Evolutionary conservation across 225 moss, liverwort and hornwort genomes (phyloP).

Genomic region (Anthoceros angustus): DNA sequence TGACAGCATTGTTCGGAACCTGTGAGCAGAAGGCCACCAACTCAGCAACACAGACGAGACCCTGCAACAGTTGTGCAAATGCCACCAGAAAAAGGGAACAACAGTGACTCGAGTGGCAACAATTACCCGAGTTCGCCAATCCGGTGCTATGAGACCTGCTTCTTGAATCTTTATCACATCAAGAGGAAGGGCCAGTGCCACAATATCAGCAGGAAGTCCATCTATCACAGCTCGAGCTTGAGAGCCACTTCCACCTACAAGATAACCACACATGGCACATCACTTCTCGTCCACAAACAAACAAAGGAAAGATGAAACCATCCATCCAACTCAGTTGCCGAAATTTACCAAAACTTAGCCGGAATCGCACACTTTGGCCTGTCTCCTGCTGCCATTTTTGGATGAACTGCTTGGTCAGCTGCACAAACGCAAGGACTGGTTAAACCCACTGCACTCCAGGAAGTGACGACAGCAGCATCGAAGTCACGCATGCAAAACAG

Average conservation of each 20-base stretch:
- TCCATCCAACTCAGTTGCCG: background rate
- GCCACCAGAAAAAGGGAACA: background rate
- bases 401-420: slow-evolving; percentile 16
- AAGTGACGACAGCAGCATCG: background rate
- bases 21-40: slow-evolving; percentile 2
- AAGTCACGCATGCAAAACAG: background rate
- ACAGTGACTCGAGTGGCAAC: background rate
- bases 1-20: slow-evolving; percentile 21
- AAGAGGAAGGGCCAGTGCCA: slow-evolving; percentile 26
- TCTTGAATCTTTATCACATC: slow-evolving; percentile 26
- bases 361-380: slow-evolving; percentile 19
- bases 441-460: background rate
- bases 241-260: slow-evolving; percentile 24
- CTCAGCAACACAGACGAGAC: background rate
- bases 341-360: slow-evolving; percentile 19
- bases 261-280: slow-evolving; percentile 2
- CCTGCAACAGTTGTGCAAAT: background rate
- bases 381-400: slow-evolving; percentile 20
- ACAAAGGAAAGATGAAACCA: background rate
- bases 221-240: slow-evolving; percentile 30
- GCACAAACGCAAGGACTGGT: slow-evolving; percentile 3
- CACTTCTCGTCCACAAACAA: background rate
- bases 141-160: slow-evolving; percentile 19
- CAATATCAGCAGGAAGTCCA: slow-evolving; percentile 25
- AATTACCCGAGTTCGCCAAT: slow-evolving; percentile 24